Conservation (phyloP, 2,329 filamentous ascomycete species). For the Gyromitra esculenta region DNA sequence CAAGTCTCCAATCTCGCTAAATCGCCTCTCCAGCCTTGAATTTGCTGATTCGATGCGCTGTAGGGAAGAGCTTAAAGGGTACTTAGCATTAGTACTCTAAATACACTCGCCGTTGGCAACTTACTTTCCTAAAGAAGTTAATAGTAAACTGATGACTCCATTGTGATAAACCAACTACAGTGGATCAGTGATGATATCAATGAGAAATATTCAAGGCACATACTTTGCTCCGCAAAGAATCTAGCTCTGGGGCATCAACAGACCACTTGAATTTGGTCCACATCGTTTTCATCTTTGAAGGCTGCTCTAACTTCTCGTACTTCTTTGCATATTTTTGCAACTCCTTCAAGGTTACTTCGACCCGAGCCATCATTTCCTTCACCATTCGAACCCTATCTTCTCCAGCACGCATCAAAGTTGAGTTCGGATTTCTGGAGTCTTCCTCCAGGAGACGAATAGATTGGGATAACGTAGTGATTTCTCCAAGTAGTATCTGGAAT, state of each 20-base stretch:
- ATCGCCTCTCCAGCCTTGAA: conserved; percentile 2
- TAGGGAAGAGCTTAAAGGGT: conserved; percentile 26
- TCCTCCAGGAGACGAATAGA: conserved; percentile 33
- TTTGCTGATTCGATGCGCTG: conserved; percentile 34
- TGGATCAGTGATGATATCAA: not conserved
- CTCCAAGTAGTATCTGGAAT: conserved; percentile 18
- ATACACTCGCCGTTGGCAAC: not conserved
- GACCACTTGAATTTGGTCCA: conserved; percentile 46
- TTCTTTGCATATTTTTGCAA: conserved; percentile 19
- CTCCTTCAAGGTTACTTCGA: conserved; percentile 25
- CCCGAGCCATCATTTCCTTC: conserved; percentile 20
- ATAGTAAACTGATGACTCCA: conserved; percentile 7
- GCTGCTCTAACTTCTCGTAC: conserved; percentile 3
- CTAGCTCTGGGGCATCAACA: conserved; percentile 32
- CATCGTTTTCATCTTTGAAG: conserved; percentile 1
- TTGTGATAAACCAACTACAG: conserved; percentile 2
- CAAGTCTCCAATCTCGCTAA: conserved; percentile 21
- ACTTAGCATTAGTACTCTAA: conserved; percentile 5
- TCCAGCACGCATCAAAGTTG: conserved; percentile 25
- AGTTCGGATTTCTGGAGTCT: conserved; percentile 26
- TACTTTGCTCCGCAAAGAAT: conserved; percentile 41
- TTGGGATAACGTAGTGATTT: conserved; percentile 20
- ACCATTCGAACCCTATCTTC: conserved; percentile 30
- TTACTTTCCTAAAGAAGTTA: conserved; percentile 20
- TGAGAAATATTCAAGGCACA: no score